A percentile compares a stretch with the other conserved stretches of the same genome.
Evolutionary conservation across 352 stramenopile species (phyloP).

Genomic region (Phytophthora sansomeana): DNA sequence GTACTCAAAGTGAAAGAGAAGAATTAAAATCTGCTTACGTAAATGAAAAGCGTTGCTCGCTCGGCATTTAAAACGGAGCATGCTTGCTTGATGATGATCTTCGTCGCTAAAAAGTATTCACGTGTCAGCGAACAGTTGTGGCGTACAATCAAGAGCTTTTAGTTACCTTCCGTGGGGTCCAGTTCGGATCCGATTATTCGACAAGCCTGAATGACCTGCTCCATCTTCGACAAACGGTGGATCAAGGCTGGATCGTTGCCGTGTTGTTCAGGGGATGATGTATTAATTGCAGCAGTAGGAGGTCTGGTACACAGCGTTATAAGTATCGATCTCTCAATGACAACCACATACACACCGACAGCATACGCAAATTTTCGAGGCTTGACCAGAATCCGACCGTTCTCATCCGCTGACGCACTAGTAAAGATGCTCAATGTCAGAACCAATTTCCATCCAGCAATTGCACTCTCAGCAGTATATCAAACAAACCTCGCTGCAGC

Average conservation of each 20-base stretch:
- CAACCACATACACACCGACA: neutral
- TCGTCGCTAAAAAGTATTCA: slow-evolving; percentile 58
- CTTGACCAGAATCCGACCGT: slow-evolving; percentile 81
- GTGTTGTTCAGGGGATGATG: slow-evolving; percentile 7
- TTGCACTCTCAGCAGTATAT: neutral
- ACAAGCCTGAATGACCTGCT: slow-evolving; percentile 85
- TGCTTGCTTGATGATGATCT: slow-evolving; percentile 88
- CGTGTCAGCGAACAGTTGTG: neutral
- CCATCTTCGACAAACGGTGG: slow-evolving; percentile 69
- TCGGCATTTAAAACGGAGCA: slow-evolving; percentile 91
- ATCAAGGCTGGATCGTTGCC: slow-evolving; percentile 53
- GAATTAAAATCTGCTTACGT: too few relatives aligned
- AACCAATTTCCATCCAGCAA: neutral
- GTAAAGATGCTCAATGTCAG: slow-evolving; percentile 1
- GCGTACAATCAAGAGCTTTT: neutral
- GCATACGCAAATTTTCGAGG: slow-evolving; percentile 70
- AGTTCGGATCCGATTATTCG: slow-evolving; percentile 84
- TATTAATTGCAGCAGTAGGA: neutral
- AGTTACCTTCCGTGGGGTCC: slow-evolving; percentile 71
- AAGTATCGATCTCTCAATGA: neutral
- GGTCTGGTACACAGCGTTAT: slow-evolving; percentile 6
- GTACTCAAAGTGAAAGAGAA: neutral
- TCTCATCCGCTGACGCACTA: slow-evolving; percentile 85
- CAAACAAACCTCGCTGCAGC: slow-evolving; percentile 74
- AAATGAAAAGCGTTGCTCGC: slow-evolving; percentile 90